Evolutionary conservation across 371 early-diverging fungal species (phyloP).

Genomic region (Zopfochytrium polystomum): DNA sequence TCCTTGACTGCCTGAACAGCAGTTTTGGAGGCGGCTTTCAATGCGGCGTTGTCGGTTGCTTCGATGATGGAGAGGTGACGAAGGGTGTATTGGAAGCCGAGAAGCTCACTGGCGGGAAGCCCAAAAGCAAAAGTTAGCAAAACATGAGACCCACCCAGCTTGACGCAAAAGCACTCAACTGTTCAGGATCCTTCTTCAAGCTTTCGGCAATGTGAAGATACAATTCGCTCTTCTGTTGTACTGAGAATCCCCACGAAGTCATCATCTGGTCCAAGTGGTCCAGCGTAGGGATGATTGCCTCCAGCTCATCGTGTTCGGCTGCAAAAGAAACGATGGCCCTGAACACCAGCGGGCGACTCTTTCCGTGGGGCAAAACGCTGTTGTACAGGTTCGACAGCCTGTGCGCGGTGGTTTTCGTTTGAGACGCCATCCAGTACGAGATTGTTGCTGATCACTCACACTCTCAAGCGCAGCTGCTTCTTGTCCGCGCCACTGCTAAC

Average conservation of each 20-base stretch:
- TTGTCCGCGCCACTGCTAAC: constrained; percentile 42
- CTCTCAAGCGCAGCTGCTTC: constrained; percentile 59
- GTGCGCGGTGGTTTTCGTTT: constrained; percentile 16
- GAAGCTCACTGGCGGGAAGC: constrained; percentile 5
- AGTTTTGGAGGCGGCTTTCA: constrained; percentile 44
- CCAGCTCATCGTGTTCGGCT: constrained; percentile 66
- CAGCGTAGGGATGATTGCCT: constrained; percentile 64
- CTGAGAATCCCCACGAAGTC: constrained; percentile 70
- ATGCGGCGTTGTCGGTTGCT: constrained; percentile 26
- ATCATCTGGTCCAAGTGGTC: constrained; percentile 57
- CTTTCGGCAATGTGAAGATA: constrained; percentile 63
- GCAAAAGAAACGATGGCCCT: constrained; percentile 72
- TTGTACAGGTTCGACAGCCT: constrained; percentile 84
- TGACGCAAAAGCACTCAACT: constrained; percentile 44
- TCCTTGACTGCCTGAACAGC: constrained; percentile 61
- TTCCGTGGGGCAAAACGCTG: constrained; percentile 60
- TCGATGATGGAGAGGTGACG: constrained; percentile 58
- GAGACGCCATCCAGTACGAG: constrained; percentile 3
- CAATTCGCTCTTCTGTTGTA: constrained; percentile 57
- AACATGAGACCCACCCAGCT: background rate
- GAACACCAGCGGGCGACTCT: constrained; percentile 71
- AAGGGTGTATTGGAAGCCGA: constrained; percentile 59
- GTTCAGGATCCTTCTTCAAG: constrained; percentile 58
- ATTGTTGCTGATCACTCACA: constrained; percentile 42
- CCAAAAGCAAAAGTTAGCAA: background rate